phyloP scores from a whole-genome alignment of 768 basidiomycete genomes.

The Tephrocybe sp. region DNA sequence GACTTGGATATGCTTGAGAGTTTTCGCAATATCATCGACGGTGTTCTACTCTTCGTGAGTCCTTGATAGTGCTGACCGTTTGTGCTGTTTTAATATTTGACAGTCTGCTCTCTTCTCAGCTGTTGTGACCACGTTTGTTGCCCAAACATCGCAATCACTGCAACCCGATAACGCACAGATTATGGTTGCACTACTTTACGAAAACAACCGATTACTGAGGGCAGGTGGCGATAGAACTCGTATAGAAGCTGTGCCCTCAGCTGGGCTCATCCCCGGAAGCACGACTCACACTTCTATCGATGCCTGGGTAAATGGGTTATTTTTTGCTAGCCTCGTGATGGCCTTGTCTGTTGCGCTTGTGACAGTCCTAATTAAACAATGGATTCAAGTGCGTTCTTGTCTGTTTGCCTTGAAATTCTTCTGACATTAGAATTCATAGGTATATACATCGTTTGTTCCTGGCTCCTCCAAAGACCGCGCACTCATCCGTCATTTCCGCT shows the following conservation, averaged over 20 bases:
- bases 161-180: neutral
- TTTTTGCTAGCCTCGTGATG: neutral
- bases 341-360: neutral
- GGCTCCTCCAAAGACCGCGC: neutral
- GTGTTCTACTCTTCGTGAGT: neutral
- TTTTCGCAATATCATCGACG: neutral
- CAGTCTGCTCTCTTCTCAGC: neutral
- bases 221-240: neutral
- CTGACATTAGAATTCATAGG: neutral
- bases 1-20: neutral
- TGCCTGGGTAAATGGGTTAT: neutral
- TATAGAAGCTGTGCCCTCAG: neutral
- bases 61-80: too few species aligned
- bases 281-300: neutral
- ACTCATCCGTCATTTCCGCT: neutral
- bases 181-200: neutral
- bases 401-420: neutral
- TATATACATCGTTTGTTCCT: neutral
- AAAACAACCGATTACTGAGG: neutral
- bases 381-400: neutral
- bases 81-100: too few species aligned
- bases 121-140: neutral
- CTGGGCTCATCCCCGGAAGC: neutral
- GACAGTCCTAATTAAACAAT: neutral
- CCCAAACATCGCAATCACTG: neutral